These are phyloP conservation scores for Thalia dealbata DNA, from an alignment of 176 grass and related monocot genomes.

Conservation along the genomic window DNA sequence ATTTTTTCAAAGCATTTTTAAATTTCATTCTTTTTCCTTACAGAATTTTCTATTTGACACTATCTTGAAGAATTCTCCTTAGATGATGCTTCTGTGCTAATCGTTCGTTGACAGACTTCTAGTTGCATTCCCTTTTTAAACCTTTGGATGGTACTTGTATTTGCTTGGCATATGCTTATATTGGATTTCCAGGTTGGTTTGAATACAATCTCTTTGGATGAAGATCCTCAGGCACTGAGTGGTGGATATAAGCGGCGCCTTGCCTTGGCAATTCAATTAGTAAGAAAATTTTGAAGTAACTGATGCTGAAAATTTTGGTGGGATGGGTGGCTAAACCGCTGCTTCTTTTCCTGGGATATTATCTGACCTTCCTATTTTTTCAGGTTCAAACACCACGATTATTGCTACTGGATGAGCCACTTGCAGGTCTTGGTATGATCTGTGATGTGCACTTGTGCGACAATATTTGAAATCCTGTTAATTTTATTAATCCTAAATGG, in stretches of 20 bases:
- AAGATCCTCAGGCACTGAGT: conserved; percentile 65
- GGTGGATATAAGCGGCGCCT: conserved; percentile 80
- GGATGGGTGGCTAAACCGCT: background rate
- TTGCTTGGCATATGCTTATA: background rate
- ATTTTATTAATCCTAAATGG: background rate
- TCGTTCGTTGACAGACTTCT: background rate
- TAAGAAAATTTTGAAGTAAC: conserved; percentile 21
- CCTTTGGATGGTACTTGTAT: background rate
- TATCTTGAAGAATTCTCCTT: background rate
- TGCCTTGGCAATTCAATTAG: conserved; percentile 84
- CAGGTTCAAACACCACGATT: conserved; percentile 85
- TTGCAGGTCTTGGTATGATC: conserved; percentile 64
- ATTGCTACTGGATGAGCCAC: conserved; percentile 78
- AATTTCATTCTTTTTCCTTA: background rate
- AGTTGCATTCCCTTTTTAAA: conserved; percentile 9
- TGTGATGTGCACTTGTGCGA: background rate
- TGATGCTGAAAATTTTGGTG: background rate
- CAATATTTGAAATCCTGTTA: background rate
- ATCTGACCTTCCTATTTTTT: conserved; percentile 23
- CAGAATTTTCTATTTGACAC: background rate
- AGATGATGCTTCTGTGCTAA: background rate
- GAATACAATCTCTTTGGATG: conserved; percentile 60
- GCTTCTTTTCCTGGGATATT: background rate
- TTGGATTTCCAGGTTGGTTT: conserved; percentile 51
- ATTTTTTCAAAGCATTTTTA: background rate